Conservation (phyloP, 129 eudicot genomes). For the Flaveria ramosissima region DNA sequence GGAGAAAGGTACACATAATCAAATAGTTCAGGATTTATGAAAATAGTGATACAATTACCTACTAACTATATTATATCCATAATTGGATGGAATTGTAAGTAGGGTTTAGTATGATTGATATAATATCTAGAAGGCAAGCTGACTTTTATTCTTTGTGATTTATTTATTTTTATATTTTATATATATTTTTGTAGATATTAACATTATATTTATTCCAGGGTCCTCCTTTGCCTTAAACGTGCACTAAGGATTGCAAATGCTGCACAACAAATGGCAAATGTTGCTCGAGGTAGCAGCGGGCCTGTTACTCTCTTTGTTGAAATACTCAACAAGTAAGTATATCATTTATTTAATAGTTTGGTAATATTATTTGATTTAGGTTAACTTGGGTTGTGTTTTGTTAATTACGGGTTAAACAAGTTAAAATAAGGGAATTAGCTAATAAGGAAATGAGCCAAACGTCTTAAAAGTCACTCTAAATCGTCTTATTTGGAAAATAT, state of each 20-base stretch:
- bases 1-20: slow-evolving; percentile 68
- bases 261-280: slow-evolving; percentile 98
- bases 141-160: not conserved
- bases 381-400: not conserved
- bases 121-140: not conserved
- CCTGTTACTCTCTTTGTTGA: slow-evolving; percentile 94
- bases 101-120: not conserved
- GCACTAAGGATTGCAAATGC: slow-evolving; percentile 97
- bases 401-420: not conserved
- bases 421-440: too few species aligned
- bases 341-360: not conserved
- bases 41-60: not conserved
- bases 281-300: slow-evolving; percentile 97
- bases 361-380: not conserved
- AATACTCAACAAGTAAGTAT: slow-evolving; percentile 86
- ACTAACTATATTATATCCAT: not conserved
- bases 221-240: slow-evolving; percentile 91
- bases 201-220: slow-evolving; percentile 49
- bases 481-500: too few species aligned
- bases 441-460: too few species aligned
- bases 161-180: not conserved
- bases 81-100: not conserved
- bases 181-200: not conserved
- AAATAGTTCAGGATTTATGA: not conserved
- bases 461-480: too few species aligned